Conservation (phyloP, 2,329 filamentous ascomycete species). For the Trichophyton verrucosum region DNA sequence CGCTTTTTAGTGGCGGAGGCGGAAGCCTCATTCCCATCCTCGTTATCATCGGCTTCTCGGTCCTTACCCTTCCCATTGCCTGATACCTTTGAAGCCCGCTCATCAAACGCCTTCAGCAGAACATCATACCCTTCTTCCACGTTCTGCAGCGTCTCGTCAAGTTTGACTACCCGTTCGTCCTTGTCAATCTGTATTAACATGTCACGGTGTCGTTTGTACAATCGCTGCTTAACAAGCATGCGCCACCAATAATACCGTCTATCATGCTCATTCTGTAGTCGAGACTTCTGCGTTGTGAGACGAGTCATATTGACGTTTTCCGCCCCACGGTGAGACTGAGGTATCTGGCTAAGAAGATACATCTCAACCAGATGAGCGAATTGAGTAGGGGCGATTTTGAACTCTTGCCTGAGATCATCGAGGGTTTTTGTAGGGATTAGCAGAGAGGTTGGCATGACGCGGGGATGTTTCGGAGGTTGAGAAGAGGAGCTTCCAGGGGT, state of each 20-base stretch:
- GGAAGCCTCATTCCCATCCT: background rate
- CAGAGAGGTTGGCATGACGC: slow-evolving; percentile 38
- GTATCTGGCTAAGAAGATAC: slow-evolving; percentile 48
- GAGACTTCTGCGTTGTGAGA: slow-evolving; percentile 35
- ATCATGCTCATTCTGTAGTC: slow-evolving; percentile 42
- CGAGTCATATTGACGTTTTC: slow-evolving; percentile 41
- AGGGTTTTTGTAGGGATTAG: slow-evolving; percentile 43
- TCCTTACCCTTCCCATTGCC: background rate
- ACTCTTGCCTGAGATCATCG: slow-evolving; percentile 37
- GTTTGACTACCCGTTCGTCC: slow-evolving; percentile 45
- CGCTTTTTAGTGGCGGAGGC: background rate
- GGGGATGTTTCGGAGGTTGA: slow-evolving; percentile 23
- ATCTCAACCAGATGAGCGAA: slow-evolving; percentile 52
- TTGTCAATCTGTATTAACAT: slow-evolving; percentile 46
- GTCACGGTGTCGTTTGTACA: slow-evolving; percentile 50
- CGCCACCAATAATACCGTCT: slow-evolving; percentile 54
- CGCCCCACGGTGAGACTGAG: slow-evolving; percentile 34
- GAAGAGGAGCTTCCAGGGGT: slow-evolving; percentile 7
- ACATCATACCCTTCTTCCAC: slow-evolving; percentile 49
- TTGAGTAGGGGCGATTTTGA: slow-evolving; percentile 50
- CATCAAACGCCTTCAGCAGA: slow-evolving; percentile 35
- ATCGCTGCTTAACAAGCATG: slow-evolving; percentile 49
- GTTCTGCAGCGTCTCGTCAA: slow-evolving; percentile 46
- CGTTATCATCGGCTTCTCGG: background rate
- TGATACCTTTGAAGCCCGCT: slow-evolving; percentile 16